Evolutionary conservation across 2,329 filamentous ascomycete genomes (phyloP).

Genomic region (Aspergillus proliferans): DNA sequence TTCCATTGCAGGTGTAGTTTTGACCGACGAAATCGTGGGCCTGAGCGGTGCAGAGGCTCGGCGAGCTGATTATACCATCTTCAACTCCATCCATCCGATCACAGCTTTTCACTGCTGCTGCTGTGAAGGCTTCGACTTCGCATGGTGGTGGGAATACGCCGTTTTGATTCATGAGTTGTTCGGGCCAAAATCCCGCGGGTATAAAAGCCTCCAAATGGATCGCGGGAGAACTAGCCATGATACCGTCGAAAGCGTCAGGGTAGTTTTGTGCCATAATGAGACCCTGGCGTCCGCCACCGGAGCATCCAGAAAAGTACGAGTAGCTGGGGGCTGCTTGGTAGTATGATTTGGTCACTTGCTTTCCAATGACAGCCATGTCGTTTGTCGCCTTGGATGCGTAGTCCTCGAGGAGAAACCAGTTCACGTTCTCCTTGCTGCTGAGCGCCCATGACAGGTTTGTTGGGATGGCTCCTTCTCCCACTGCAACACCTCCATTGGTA

Average conservation of each 20-base stretch:
- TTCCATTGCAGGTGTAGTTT: neutral
- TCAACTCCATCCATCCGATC: neutral
- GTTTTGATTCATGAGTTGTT: neutral
- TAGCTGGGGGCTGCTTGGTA: constrained; percentile 19
- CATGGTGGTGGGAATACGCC: neutral
- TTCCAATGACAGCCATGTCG: constrained; percentile 30
- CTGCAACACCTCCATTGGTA: neutral
- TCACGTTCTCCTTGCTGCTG: neutral
- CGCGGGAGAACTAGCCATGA: constrained; percentile 32
- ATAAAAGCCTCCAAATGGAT: neutral
- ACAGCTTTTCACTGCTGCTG: neutral
- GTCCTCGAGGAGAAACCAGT: constrained; percentile 23
- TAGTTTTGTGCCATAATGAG: constrained; percentile 43
- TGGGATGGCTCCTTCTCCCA: neutral
- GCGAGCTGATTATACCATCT: neutral
- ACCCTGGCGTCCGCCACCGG: constrained; percentile 17
- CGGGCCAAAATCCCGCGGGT: neutral
- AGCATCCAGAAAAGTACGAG: constrained; percentile 19
- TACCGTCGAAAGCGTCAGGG: constrained; percentile 53
- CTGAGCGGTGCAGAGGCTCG: neutral
- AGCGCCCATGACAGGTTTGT: neutral
- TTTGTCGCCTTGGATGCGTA: constrained; percentile 27
- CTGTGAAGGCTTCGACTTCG: neutral
- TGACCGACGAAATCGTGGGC: neutral
- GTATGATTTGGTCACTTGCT: constrained; percentile 18